A percentile compares a stretch with the other conserved stretches of the same genome.
These are phyloP conservation scores for Leptographium procerum DNA, from an alignment of 2,329 filamentous ascomycete species.

Conservation along the genomic window DNA sequence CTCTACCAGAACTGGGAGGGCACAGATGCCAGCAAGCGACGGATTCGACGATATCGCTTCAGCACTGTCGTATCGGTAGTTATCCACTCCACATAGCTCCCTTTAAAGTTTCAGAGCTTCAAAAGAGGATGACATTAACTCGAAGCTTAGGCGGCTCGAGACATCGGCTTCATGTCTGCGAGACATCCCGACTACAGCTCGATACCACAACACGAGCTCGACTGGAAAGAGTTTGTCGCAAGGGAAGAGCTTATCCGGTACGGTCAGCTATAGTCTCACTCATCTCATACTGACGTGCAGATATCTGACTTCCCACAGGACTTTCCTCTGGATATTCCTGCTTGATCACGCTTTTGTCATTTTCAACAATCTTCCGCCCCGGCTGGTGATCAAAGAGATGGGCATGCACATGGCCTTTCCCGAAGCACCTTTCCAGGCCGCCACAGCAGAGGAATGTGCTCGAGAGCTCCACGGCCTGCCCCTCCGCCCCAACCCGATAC, in stretches of 20 bases:
- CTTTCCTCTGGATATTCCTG: conserved; percentile 2
- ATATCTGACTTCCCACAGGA: neutral
- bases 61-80: conserved; percentile 5
- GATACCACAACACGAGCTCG: neutral
- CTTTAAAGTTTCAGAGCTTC: neutral
- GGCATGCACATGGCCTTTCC: conserved; percentile 6
- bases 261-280: neutral
- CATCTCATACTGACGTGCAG: neutral
- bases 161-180: conserved; percentile 3
- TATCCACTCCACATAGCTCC: neutral
- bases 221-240: conserved; percentile 1
- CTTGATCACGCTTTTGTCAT: conserved; percentile 6
- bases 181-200: conserved; percentile 1
- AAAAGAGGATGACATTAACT: neutral
- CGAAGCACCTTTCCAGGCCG: conserved; percentile 3
- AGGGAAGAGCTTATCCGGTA: conserved; percentile 4
- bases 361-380: conserved; percentile 7
- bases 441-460: neutral
- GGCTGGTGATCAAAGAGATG: conserved; percentile 6
- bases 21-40: conserved; percentile 3
- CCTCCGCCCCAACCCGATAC: neutral
- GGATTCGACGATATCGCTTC: conserved; percentile 3
- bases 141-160: neutral
- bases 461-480: neutral
- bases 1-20: conserved; percentile 7